Conservation (phyloP, 225 moss, liverwort and hornwort genomes). For the Sphagnum contortum region DNA sequence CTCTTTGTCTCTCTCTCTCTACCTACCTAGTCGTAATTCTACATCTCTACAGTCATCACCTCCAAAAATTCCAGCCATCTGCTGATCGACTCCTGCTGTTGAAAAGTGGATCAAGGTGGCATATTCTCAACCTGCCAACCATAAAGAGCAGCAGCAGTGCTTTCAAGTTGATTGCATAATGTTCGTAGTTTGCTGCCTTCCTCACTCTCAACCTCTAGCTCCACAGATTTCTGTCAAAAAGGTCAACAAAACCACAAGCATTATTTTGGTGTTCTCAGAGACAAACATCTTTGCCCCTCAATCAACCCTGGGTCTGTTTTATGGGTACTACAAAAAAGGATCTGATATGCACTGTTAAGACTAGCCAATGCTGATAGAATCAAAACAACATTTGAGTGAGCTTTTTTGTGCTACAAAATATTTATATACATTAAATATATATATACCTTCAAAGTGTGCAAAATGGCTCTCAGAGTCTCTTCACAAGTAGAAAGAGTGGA, state of each 20-base stretch:
- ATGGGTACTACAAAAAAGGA: background rate
- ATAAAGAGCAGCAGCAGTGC: slow-evolving; percentile 31
- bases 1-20: too few species aligned
- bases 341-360: background rate
- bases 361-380: background rate
- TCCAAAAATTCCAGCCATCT: too few species aligned
- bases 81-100: too few species aligned
- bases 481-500: slow-evolving; percentile 10
- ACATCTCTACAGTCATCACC: too few species aligned
- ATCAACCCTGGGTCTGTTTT: background rate
- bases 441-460: slow-evolving; percentile 17
- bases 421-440: background rate
- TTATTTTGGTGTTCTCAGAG: too few species aligned
- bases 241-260: too few species aligned
- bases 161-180: slow-evolving; percentile 18
- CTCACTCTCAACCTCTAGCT: slow-evolving; percentile 16
- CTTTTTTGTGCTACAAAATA: too few species aligned
- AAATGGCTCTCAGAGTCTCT: slow-evolving; percentile 12
- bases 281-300: background rate
- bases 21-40: too few species aligned
- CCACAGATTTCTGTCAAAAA: slow-evolving; percentile 13
- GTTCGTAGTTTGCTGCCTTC: slow-evolving; percentile 8
- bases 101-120: too few species aligned
- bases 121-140: slow-evolving; percentile 3
- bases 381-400: too few species aligned